Evolutionary conservation across 108 stramenopile species (phyloP).

Genomic region (Licmophora abbreviata): DNA sequence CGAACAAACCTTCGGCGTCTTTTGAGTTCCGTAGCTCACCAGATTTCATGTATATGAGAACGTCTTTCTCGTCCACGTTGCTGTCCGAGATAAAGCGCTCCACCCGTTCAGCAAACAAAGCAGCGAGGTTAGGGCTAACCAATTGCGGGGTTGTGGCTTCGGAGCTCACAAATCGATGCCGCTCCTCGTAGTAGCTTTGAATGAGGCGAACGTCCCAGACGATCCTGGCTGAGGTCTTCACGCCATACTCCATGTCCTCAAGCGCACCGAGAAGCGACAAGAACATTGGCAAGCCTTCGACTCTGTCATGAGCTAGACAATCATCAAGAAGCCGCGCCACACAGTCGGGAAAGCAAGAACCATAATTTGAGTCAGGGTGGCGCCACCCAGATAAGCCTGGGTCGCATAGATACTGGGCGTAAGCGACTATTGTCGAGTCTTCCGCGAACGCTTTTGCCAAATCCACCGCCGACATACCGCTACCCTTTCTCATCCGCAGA

Average conservation of each 20-base stretch:
- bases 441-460: constrained; percentile 67
- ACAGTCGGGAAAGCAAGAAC: constrained; percentile 11
- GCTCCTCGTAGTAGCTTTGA: constrained; percentile 14
- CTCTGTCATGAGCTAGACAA: constrained; percentile 47
- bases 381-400: constrained; percentile 11
- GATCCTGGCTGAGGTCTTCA: constrained; percentile 9
- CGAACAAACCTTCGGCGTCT: background rate
- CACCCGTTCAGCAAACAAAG: constrained; percentile 18
- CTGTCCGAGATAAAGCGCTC: background rate
- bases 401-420: constrained; percentile 64
- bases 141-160: constrained; percentile 2
- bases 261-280: constrained; percentile 33
- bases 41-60: background rate
- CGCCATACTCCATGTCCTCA: constrained; percentile 7
- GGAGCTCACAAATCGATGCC: background rate
- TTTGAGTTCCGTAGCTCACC: no score
- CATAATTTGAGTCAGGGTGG: constrained; percentile 2
- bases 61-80: background rate
- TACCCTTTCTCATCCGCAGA: constrained; percentile 24
- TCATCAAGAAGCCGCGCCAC: constrained; percentile 40
- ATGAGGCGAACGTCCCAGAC: constrained; percentile 35
- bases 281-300: constrained; percentile 42
- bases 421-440: constrained; percentile 52
- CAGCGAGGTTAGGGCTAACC: constrained; percentile 15
- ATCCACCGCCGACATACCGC: constrained; percentile 32